Base-by-base conservation (phyloP, 2,329 filamentous ascomycete genomes). In the Penicillium polonicum region DNA sequence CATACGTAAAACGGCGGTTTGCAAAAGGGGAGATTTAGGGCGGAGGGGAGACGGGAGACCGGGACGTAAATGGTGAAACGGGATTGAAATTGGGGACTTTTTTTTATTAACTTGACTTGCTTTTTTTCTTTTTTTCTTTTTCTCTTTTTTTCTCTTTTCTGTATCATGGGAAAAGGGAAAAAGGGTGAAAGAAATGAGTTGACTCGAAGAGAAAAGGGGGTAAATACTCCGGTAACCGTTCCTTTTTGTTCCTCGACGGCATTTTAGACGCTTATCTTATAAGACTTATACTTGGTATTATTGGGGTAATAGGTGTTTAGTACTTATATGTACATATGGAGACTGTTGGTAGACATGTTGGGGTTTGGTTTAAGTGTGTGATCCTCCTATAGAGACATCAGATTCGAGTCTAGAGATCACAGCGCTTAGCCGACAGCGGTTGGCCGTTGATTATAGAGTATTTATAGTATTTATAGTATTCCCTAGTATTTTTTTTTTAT, bases 391-490 rank as follows among this genome's bases (percentile, higher is more conserved):
- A 33, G 15, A 27, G 2, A 12, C 1, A 25, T 27, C 5, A n/a
- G 19, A n/a, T 44, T 50, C 35, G 7, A 49, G 35, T 49, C 23
- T 25, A 50, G 5, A 27, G 23, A 41, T 21, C 27, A 52, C 38
- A 25, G 49, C 39, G 38, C 49, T 44, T 52, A 43, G 7, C 48
- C 48, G 36, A 42, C 48, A n/a, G 48, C 35, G 48, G 48, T 6
- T 51, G 27, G 38, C 38, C 38, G 49, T 43, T 25, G 19, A 43
- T 31, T 33, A 33, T 33, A 23, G 13, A 35, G 33, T 35, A 35
- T 51, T 29, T 29, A 41, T 39, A 49, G 31, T 15, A 29, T 44
- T 44, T 12, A n/a, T 44, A 21, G 35, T 36, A 36, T 31, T 27
- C 13, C 21, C 15, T 38, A 49, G 33, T 31, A 29, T 2, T 44